Evolutionary conservation across 495 filamentous ascomycete genomes (phyloP), one percentile per base, ranked within the genome.

Genomic region (Lophiotrema nucula): DNA sequence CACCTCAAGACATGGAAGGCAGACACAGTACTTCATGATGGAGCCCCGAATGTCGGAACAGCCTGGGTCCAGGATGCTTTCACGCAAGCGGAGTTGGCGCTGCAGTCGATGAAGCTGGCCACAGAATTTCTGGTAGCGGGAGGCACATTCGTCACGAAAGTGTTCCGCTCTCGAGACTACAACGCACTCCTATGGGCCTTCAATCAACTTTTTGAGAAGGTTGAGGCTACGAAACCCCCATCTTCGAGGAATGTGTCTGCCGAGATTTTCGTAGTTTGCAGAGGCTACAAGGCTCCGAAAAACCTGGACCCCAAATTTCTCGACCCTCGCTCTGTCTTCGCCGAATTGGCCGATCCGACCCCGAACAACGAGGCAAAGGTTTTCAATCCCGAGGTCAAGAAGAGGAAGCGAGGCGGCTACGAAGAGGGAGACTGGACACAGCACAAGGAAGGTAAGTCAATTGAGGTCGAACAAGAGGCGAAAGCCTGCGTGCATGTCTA

Each of bases 31-130:
- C 79, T 99, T 43, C 93, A 97, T 76, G 93, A 99, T 74, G 93
- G 93, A 75, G 93, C 93, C 11, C 93, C 93, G 43, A 99, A 97
- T 66, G 92, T 99, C 56, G 93, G 95, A 84, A 89, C 88, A 0
- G 92, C 93, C 1, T 99, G 93, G 93, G 87, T 96, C 43, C 95
- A 97, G 73, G 95, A 97, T 80, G 93, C 93, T 39, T 99, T 90
- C 81, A 92, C 90, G 35, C 93, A 99, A 73, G 92, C 95, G 25
- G 93, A 97, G 69, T 74, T 99, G n/a, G 90, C 86, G 10, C 75
- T 99, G 43, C 88, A 96, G 66, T 88, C 90, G 10, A 73, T 99
- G 75, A 96, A 91, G 70, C 77, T 99, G 25, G 93, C 93, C 11
- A 96, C 91, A 0, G 92, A 97, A 62, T 99, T 99, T 66, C 70